Conservation (phyloP, 768 basidiomycete species). For the Amyloporia xantha region DNA sequence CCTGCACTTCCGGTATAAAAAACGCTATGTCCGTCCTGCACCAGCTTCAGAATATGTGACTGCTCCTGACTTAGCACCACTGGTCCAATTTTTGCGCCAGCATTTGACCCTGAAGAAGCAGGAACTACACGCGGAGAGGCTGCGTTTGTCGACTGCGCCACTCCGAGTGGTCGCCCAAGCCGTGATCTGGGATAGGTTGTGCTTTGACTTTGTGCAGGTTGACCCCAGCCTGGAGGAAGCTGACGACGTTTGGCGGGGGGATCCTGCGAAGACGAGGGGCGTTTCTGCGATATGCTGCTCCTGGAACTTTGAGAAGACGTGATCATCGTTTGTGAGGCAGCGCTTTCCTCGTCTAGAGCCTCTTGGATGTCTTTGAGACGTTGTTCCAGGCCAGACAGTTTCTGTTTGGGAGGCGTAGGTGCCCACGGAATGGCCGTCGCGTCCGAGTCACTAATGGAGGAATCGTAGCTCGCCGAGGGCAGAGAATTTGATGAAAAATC, state of each 20-base stretch:
- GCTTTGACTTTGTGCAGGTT: background rate
- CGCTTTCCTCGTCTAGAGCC: slow-evolving; percentile 33
- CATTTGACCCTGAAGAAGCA: slow-evolving; percentile 17
- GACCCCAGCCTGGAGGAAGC: slow-evolving; percentile 35
- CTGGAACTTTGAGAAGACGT: slow-evolving; percentile 15
- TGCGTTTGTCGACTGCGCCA: slow-evolving; percentile 5
- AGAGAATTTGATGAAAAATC: slow-evolving; percentile 47
- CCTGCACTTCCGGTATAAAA: slow-evolving; percentile 99
- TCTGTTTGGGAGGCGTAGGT: slow-evolving; percentile 10
- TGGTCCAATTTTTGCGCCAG: slow-evolving; percentile 23
- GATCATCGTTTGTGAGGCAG: slow-evolving; percentile 11
- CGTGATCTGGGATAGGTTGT: slow-evolving; percentile 6
- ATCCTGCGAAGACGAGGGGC: slow-evolving; percentile 19
- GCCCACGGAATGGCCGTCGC: slow-evolving; percentile 13
- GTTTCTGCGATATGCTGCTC: slow-evolving; percentile 23
- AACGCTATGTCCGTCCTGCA: slow-evolving; percentile 63
- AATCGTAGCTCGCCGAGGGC: slow-evolving; percentile 35
- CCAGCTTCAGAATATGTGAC: slow-evolving; percentile 72
- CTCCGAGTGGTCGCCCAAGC: slow-evolving; percentile 4
- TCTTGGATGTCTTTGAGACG: slow-evolving; percentile 57
- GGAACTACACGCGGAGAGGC: slow-evolving; percentile 17
- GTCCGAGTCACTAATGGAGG: slow-evolving; percentile 15
- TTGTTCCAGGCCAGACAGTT: slow-evolving; percentile 17
- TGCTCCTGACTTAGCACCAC: slow-evolving; percentile 83
- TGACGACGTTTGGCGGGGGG: slow-evolving; percentile 46